phyloP scores from a whole-genome alignment of 805 yeast genomes.

The Kodamaea hsintzibuensis region DNA sequence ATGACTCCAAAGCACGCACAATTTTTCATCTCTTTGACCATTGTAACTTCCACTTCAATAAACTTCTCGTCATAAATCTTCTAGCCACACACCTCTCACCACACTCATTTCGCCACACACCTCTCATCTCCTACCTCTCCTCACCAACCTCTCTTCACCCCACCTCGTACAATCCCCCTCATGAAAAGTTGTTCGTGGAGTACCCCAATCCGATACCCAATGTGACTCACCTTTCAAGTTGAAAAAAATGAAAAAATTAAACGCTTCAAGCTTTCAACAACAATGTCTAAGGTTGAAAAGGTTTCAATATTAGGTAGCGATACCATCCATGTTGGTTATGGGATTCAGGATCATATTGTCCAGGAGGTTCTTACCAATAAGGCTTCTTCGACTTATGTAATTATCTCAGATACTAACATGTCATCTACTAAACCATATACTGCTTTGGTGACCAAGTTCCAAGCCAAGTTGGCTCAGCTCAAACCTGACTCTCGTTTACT shows the following conservation, averaged over 20 bases:
- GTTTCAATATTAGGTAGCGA: conserved; percentile 81
- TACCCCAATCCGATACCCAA: neutral
- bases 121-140: neutral
- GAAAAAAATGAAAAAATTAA: neutral
- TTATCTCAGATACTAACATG: conserved; percentile 85
- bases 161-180: neutral
- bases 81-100: too few species aligned
- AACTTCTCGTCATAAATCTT: too few species aligned
- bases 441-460: conserved; percentile 46
- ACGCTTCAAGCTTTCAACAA: neutral
- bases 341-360: conserved; percentile 73
- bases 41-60: too few species aligned
- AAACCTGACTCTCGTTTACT: conserved; percentile 66
- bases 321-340: conserved; percentile 87
- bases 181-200: neutral
- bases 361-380: conserved; percentile 58
- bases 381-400: conserved; percentile 87
- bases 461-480: conserved; percentile 28
- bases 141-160: neutral
- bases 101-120: neutral
- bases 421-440: conserved; percentile 62
- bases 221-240: conserved; percentile 3
- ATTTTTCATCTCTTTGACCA: too few species aligned
- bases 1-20: too few species aligned
- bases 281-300: conserved; percentile 37